Evolutionary conservation across 106 monocot species (phyloP).

Genomic region (Allium fistulosum): DNA sequence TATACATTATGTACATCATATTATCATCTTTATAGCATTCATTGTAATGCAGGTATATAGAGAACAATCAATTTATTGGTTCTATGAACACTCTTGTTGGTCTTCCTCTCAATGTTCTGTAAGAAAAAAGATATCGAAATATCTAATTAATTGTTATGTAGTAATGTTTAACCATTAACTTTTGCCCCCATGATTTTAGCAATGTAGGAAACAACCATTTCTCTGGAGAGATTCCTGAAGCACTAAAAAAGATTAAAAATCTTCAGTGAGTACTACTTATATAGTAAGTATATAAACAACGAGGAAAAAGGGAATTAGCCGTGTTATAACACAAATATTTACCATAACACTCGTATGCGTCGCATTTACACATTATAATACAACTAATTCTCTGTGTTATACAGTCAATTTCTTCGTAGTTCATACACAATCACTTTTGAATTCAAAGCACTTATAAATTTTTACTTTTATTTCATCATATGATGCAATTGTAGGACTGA

Average conservation of each 20-base stretch:
- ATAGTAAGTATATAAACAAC: background rate
- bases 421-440: too few species aligned
- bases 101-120: slow-evolving; percentile 74
- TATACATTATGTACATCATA: background rate
- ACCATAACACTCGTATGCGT: background rate
- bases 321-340: background rate
- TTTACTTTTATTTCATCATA: too few species aligned
- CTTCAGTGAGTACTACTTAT: slow-evolving; percentile 44
- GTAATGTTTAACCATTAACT: background rate
- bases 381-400: background rate
- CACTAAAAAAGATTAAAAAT: slow-evolving; percentile 59
- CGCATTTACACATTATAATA: background rate
- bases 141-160: background rate
- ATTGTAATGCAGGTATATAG: slow-evolving; percentile 48
- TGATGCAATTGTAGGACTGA: slow-evolving; percentile 34
- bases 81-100: slow-evolving; percentile 50
- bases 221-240: slow-evolving; percentile 71
- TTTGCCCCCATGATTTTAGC: slow-evolving; percentile 18
- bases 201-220: slow-evolving; percentile 84
- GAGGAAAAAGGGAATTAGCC: background rate
- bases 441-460: too few species aligned
- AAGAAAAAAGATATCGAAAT: slow-evolving; percentile 16
- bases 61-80: slow-evolving; percentile 83
- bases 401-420: background rate
- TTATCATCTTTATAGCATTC: slow-evolving; percentile 1